A percentile compares a stretch with the other conserved stretches of the same genome.
These are phyloP conservation scores for Blastobotrys malaysiensis DNA, from an alignment of 1,139 yeast genomes.

Conservation along the genomic window DNA sequence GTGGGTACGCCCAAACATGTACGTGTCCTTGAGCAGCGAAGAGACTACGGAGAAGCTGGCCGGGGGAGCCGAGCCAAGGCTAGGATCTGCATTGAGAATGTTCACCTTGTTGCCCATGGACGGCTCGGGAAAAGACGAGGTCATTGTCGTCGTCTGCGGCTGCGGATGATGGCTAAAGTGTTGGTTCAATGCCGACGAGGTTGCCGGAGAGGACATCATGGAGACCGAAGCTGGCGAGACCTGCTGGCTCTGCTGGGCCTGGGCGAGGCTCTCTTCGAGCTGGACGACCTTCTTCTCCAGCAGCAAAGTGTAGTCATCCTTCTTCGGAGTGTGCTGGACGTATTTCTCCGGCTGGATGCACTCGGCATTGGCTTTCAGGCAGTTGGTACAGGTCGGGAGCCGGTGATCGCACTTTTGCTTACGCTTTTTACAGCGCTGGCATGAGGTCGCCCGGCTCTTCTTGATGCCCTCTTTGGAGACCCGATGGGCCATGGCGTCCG, in stretches of 20 bases:
- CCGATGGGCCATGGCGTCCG: conserved; percentile 1
- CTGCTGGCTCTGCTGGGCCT: background rate
- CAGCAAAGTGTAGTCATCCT: conserved; percentile 48
- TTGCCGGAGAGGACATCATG: background rate
- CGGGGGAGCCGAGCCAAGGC: conserved; percentile 22
- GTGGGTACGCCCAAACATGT: conserved; percentile 3
- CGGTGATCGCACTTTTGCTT: conserved; percentile 48
- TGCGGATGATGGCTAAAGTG: background rate
- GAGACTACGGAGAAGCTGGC: conserved; percentile 29
- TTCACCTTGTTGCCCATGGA: conserved; percentile 15
- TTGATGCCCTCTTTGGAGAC: conserved; percentile 7
- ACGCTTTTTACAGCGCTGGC: conserved; percentile 27
- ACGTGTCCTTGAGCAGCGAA: conserved; percentile 26
- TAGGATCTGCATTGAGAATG: conserved; percentile 25
- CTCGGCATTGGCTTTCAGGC: conserved; percentile 50
- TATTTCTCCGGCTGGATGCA: conserved; percentile 58
- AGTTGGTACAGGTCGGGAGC: conserved; percentile 55
- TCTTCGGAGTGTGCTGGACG: conserved; percentile 26
- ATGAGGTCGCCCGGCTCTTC: conserved; percentile 25
- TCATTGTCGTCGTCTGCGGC: background rate
- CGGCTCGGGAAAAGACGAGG: background rate
- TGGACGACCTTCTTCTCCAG: conserved; percentile 47
- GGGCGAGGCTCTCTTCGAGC: conserved; percentile 36
- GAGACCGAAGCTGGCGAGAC: conserved; percentile 1
- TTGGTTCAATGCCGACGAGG: background rate